These are phyloP conservation scores for Dactylellina leptospora DNA, from an alignment of 2,329 filamentous ascomycete genomes.

Conservation along the genomic window DNA sequence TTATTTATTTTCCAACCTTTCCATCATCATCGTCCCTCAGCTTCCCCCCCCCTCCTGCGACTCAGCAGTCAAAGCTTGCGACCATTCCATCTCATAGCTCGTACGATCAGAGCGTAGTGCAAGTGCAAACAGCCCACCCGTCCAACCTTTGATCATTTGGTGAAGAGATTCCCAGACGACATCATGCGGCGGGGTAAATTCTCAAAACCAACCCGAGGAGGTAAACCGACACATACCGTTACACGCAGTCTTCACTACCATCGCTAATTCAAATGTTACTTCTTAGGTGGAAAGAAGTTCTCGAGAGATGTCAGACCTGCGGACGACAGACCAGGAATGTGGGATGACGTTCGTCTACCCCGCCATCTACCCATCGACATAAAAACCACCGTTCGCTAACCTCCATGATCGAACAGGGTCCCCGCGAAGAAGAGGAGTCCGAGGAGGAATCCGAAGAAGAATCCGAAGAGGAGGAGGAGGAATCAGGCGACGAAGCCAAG, in stretches of 20 bases:
- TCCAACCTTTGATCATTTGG: too few relatives aligned
- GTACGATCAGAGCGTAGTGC: too few relatives aligned
- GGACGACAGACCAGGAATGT: slow-evolving; percentile 88
- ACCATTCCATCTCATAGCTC: background rate
- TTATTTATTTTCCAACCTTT: background rate
- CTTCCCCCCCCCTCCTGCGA: background rate
- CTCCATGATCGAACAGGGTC: slow-evolving; percentile 58
- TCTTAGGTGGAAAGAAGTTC: slow-evolving; percentile 88
- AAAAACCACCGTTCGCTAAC: background rate
- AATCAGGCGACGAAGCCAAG: slow-evolving; percentile 63
- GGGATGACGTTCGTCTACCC: slow-evolving; percentile 69
- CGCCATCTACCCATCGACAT: background rate
- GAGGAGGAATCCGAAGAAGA: slow-evolving; percentile 62
- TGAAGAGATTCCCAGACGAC: too few relatives aligned
- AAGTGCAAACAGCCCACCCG: too few relatives aligned
- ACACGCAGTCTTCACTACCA: too few relatives aligned
- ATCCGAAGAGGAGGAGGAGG: slow-evolving; percentile 64
- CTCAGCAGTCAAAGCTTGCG: background rate
- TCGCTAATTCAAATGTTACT: too few relatives aligned
- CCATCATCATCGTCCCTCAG: background rate
- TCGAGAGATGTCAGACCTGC: slow-evolving; percentile 87
- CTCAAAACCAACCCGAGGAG: slow-evolving; percentile 45
- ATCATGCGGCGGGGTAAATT: slow-evolving; percentile 44
- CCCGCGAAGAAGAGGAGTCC: background rate
- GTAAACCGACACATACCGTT: background rate